These are phyloP conservation scores for Podaxis sp. DNA, from an alignment of 768 basidiomycete species.

Conservation along the genomic window DNA sequence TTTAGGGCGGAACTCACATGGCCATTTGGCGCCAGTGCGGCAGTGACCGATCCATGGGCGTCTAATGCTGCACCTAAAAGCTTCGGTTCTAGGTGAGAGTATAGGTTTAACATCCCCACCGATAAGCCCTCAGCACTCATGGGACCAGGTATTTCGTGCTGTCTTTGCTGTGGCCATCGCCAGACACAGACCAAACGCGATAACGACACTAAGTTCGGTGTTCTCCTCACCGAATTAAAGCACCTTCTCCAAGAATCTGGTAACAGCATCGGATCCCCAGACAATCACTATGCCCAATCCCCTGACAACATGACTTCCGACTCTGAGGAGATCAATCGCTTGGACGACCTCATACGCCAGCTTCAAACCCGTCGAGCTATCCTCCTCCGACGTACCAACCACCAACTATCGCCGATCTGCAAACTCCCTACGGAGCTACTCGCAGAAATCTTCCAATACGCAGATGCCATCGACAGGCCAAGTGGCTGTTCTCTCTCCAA, in stretches of 20 bases:
- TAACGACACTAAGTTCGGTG: background rate
- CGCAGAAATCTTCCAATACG: background rate
- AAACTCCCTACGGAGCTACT: background rate
- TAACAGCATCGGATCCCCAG: background rate
- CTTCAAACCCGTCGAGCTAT: background rate
- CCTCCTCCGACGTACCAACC: background rate
- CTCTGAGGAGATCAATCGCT: background rate
- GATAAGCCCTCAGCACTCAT: background rate
- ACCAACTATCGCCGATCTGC: background rate
- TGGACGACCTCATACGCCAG: background rate
- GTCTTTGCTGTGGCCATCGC: background rate
- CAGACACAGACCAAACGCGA: background rate
- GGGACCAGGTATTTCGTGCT: background rate
- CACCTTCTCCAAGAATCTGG: background rate
- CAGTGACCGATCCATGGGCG: background rate
- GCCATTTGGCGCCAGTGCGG: background rate
- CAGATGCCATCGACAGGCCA: background rate
- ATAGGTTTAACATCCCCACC: background rate
- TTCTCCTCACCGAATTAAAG: background rate
- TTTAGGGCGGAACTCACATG: background rate
- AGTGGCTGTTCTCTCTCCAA: background rate
- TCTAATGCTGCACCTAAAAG: background rate
- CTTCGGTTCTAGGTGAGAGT: background rate
- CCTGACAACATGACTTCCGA: background rate
- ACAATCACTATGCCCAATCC: background rate